Conservation (phyloP, 768 basidiomycete species). For the Boletus reticulatus region DNA sequence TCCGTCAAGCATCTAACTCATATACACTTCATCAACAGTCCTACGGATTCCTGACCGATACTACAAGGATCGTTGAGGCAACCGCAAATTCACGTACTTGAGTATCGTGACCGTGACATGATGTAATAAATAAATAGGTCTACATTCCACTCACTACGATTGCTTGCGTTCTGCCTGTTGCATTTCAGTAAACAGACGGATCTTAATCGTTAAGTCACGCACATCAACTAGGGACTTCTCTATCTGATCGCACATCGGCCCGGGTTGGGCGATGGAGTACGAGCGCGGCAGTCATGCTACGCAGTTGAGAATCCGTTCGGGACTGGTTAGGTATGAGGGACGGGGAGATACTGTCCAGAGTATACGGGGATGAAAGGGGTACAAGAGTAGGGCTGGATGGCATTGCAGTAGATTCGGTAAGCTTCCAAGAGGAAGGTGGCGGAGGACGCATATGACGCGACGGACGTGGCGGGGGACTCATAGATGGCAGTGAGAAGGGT, state of each 20-base stretch:
- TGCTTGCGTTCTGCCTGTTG: neutral
- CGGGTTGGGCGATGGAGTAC: neutral
- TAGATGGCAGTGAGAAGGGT: neutral
- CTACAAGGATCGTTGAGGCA: slow-evolving; percentile 28
- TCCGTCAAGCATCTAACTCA: neutral
- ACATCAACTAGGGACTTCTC: slow-evolving; percentile 1
- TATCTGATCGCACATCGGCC: neutral
- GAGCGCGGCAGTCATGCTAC: neutral
- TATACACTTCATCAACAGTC: slow-evolving; percentile 27
- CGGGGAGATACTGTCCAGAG: neutral
- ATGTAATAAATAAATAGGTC: neutral
- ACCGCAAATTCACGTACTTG: neutral
- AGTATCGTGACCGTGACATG: neutral
- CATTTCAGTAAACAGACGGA: slow-evolving; percentile 3
- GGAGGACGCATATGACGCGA: slow-evolving; percentile 20
- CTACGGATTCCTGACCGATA: slow-evolving; percentile 52
- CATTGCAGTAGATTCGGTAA: neutral
- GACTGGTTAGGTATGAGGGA: neutral
- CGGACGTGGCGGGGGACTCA: slow-evolving; percentile 12
- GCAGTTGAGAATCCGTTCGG: neutral
- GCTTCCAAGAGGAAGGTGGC: neutral
- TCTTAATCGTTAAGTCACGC: neutral
- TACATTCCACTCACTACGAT: neutral
- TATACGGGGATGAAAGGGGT: slow-evolving; percentile 19
- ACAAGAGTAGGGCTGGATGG: neutral